Evolutionary conservation across 139 green algal species (phyloP), one percentile per base, ranked within the genome.

Genomic region (Chlamydomonas incerta): DNA sequence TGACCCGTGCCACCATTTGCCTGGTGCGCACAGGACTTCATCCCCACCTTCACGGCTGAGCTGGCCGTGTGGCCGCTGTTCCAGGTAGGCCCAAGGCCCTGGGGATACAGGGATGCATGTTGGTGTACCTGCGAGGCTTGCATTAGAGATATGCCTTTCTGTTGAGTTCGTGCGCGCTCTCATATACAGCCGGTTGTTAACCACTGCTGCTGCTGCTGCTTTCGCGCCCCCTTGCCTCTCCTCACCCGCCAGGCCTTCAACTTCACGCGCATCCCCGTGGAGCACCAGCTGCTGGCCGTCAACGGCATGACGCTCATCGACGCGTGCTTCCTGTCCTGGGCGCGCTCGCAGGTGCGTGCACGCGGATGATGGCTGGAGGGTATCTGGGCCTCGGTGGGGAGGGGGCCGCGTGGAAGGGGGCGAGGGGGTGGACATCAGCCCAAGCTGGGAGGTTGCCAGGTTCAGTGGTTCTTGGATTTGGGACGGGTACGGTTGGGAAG

Each of bases 281-380:
- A 93, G 81, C 92, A 95, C 79, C 92, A 95, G 83, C 88, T 95
- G 88, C 87, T 95, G 68, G 90, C 89, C n/a, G 88, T 95, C 37
- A 95, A 95, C 83, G 82, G 50, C 57, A 84, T 92, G 62, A 92
- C 92, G 20, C 82, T 94, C 5, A 17, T 93, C 33, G 79, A 85
- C 79, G 79, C 79, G 0, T 75, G 65, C 79, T 85, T 85, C 66
- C 50, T 85, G 47, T 85, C 79, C 1, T 80, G 80, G 80, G 80
- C 80, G 34, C 80, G 80, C 29, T 62, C 52, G 9, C 80, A 86
- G 41, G 41, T 50, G 8, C 41, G 41, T 50, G 41, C n/a, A n/a
- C n/a, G 62, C 17, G 29, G 10, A 21, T 14, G 15, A 17, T 58
- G 52, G 52, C 52, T 58, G 52, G 52, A 58, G 18, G 15, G 52